Conservation (phyloP, 2,329 filamentous ascomycete species). For the Alternaria consortialis region DNA sequence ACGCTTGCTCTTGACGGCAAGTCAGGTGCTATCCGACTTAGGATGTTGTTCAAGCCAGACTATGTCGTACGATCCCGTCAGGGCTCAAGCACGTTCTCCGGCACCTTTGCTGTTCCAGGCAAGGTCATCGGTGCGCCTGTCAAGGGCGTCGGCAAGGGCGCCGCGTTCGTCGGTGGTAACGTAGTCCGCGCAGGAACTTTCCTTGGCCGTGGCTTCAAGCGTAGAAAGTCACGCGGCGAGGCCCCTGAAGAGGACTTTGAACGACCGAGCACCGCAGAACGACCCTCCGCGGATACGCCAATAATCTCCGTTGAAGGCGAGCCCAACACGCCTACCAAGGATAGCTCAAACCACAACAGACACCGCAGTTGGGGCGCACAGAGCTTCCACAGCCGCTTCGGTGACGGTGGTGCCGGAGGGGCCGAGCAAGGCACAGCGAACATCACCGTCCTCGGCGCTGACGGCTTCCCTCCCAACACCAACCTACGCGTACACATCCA, state of each 20-base stretch:
- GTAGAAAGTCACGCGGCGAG: constrained; percentile 68
- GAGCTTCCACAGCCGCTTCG: constrained; percentile 51
- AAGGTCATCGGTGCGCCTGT: constrained; percentile 96
- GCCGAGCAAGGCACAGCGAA: constrained; percentile 77
- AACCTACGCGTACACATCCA: constrained; percentile 82
- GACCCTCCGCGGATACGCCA: constrained; percentile 41
- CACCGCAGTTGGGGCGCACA: constrained; percentile 49
- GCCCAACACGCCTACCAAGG: constrained; percentile 16
- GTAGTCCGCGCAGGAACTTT: constrained; percentile 92
- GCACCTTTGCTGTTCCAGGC: constrained; percentile 85
- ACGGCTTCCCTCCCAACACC: constrained; percentile 76
- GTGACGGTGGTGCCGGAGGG: constrained; percentile 54
- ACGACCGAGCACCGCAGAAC: constrained; percentile 56
- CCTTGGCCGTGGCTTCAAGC: constrained; percentile 82
- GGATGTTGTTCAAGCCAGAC: constrained; percentile 89
- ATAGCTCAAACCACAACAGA: constrained; percentile 40
- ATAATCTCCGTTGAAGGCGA: constrained; percentile 45
- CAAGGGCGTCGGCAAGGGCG: constrained; percentile 85
- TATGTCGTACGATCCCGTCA: constrained; percentile 88
- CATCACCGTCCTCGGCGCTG: constrained; percentile 81
- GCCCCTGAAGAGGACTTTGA: constrained; percentile 51
- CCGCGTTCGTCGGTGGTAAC: constrained; percentile 74
- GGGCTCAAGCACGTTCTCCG: constrained; percentile 91
- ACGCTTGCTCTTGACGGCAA: constrained; percentile 84
- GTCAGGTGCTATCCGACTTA: constrained; percentile 81